phyloP scores from a whole-genome alignment of 1,139 yeast genomes.

The Yamadazyma taylorii region DNA sequence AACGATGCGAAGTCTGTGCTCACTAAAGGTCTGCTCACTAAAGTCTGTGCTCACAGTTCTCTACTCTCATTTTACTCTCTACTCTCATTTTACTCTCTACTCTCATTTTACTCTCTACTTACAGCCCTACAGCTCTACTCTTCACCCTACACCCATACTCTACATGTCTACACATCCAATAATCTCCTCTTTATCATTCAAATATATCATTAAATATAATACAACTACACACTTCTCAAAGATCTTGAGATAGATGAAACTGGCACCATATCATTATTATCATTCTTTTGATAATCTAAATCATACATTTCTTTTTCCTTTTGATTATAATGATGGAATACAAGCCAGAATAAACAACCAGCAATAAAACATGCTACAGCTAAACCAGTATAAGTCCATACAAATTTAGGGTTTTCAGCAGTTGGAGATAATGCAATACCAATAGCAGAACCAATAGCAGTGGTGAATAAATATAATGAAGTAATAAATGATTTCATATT shows the following conservation, averaged over 20 bases:
- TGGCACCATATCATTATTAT: slow-evolving; percentile 19
- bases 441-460: slow-evolving; percentile 68
- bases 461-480: slow-evolving; percentile 60
- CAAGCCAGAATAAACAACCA: slow-evolving; percentile 62
- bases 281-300: slow-evolving; percentile 40
- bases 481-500: slow-evolving; percentile 67
- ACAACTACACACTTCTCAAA: slow-evolving; percentile 17
- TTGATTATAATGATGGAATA: slow-evolving; percentile 56
- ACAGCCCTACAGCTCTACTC: no score
- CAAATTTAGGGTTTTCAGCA: slow-evolving; percentile 64
- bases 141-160: no score
- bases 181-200: no score
- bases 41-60: no score
- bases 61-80: no score
- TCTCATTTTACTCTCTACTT: no score
- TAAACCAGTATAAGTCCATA: slow-evolving; percentile 66
- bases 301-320: slow-evolving; percentile 62
- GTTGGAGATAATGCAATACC: slow-evolving; percentile 73
- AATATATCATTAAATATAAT: background rate
- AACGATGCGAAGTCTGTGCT: no score
- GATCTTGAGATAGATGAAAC: slow-evolving; percentile 26
- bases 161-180: no score
- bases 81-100: no score
- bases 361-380: slow-evolving; percentile 59
- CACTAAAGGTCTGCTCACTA: no score